Evolutionary conservation across 345 rosid genomes (phyloP).

Genomic region (Eucalyptus regnans): DNA sequence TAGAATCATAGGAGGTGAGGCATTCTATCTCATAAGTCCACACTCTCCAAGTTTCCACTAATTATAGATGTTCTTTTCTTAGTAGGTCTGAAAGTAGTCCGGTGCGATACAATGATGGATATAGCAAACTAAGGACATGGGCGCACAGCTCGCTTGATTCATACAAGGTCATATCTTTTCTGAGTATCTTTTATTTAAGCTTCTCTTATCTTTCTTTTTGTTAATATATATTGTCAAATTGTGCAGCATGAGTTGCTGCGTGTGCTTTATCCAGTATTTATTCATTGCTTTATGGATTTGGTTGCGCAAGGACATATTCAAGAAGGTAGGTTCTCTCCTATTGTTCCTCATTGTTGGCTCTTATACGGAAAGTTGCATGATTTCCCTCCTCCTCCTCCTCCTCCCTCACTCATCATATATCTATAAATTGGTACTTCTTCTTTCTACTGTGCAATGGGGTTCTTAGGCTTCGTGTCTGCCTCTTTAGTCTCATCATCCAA

Average conservation of each 20-base stretch:
- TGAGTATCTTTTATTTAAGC: neutral
- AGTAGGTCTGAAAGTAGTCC: slow-evolving; percentile 60
- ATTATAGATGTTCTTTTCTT: neutral
- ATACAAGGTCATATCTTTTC: slow-evolving; percentile 47
- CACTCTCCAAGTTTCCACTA: neutral
- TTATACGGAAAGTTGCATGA: neutral
- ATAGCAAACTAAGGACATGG: slow-evolving; percentile 84
- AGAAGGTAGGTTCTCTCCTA: slow-evolving; percentile 44
- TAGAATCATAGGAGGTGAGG: neutral
- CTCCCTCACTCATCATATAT: neutral
- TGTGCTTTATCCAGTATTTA: slow-evolving; percentile 91
- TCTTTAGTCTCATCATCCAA: neutral
- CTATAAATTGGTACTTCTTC: neutral
- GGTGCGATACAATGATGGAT: slow-evolving; percentile 52
- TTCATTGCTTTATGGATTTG: slow-evolving; percentile 91
- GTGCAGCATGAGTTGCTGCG: slow-evolving; percentile 92
- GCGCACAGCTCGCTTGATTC: slow-evolving; percentile 68
- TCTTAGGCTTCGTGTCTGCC: neutral
- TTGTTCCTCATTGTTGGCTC: neutral
- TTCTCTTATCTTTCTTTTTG: neutral
- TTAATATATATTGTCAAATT: neutral
- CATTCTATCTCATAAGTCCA: neutral
- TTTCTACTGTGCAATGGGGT: neutral
- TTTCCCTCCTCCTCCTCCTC: neutral
- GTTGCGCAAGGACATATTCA: slow-evolving; percentile 72